These are phyloP conservation scores for Penicillium angulare DNA, from an alignment of 495 filamentous ascomycete genomes.

Conservation along the genomic window DNA sequence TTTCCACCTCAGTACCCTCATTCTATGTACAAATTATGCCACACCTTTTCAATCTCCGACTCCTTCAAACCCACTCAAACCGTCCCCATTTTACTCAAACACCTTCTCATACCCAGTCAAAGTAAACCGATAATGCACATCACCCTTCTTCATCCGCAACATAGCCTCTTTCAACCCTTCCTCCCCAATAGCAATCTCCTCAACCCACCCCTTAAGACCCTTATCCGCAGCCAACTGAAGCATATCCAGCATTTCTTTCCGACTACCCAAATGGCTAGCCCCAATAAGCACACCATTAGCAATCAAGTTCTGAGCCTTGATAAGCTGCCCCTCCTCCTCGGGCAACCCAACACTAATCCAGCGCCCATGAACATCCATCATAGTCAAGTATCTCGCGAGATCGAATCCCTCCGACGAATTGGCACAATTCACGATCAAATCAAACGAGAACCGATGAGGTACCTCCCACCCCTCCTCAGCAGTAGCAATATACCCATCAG, in stretches of 20 bases:
- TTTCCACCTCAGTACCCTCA: no score
- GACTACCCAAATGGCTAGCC: constrained; percentile 76
- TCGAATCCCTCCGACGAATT: constrained; percentile 69
- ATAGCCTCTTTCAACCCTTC: constrained; percentile 68
- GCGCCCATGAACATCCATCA: constrained; percentile 79
- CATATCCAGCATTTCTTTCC: constrained; percentile 81
- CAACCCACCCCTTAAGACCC: constrained; percentile 77
- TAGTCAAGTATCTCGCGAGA: constrained; percentile 67
- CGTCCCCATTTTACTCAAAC: constrained; percentile 32
- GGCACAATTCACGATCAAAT: constrained; percentile 72
- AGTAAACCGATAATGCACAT: constrained; percentile 68
- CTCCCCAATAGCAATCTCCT: constrained; percentile 70
- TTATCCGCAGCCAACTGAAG: constrained; percentile 77
- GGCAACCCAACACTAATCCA: constrained; percentile 85
- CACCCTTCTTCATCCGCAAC: constrained; percentile 64
- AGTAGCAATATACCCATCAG: constrained; percentile 71
- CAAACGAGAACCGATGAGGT: constrained; percentile 57
- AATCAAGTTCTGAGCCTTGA: constrained; percentile 76
- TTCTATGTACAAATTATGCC: no score
- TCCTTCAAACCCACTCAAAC: background rate
- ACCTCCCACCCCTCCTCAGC: constrained; percentile 63
- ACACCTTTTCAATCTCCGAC: background rate
- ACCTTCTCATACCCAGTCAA: constrained; percentile 64
- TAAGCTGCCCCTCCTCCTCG: constrained; percentile 69
- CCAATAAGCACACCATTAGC: constrained; percentile 77